Conservation (phyloP, 352 stramenopile genomes). For the Plasmopara muralis region DNA sequence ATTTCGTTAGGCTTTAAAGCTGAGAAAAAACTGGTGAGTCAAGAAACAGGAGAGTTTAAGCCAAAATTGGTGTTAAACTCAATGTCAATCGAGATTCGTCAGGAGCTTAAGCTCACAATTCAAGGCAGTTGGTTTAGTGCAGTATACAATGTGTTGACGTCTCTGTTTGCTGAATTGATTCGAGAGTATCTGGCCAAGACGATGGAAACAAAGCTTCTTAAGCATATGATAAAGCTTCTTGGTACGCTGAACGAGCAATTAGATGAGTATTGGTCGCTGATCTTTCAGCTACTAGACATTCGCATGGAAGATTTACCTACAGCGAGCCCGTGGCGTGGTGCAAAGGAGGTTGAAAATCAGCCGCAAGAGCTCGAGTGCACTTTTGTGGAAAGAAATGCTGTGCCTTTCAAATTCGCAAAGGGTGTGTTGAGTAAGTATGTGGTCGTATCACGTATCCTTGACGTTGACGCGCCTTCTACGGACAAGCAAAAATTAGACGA, state of each 20-base stretch:
- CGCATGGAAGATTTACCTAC: constrained; percentile 66
- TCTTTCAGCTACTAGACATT: constrained; percentile 78
- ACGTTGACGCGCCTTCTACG: no score
- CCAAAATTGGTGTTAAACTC: no score
- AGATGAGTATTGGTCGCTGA: constrained; percentile 79
- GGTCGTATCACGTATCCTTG: constrained; percentile 28
- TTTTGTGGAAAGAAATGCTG: constrained; percentile 35
- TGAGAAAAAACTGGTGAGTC: no score
- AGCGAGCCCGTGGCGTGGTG: constrained; percentile 71
- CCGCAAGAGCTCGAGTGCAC: constrained; percentile 60
- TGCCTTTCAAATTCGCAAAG: constrained; percentile 68
- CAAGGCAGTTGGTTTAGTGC: constrained; percentile 84
- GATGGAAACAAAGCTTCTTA: constrained; percentile 75
- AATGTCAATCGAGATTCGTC: constrained; percentile 5
- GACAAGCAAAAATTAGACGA: no score
- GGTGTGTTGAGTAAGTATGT: constrained; percentile 67
- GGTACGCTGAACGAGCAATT: constrained; percentile 77
- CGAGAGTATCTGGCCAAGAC: constrained; percentile 81
- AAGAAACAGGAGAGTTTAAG: no score
- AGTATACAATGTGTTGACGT: constrained; percentile 77
- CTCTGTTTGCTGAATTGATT: constrained; percentile 69
- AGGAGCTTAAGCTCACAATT: constrained; percentile 76
- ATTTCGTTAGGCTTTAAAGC: constrained; percentile 75
- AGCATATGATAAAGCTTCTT: constrained; percentile 80
- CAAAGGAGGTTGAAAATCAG: constrained; percentile 64